A percentile compares a stretch with the other conserved stretches of the same genome.
These are phyloP conservation scores for Pichia gijzeniarum DNA, from an alignment of 805 yeast species.

Conservation along the genomic window DNA sequence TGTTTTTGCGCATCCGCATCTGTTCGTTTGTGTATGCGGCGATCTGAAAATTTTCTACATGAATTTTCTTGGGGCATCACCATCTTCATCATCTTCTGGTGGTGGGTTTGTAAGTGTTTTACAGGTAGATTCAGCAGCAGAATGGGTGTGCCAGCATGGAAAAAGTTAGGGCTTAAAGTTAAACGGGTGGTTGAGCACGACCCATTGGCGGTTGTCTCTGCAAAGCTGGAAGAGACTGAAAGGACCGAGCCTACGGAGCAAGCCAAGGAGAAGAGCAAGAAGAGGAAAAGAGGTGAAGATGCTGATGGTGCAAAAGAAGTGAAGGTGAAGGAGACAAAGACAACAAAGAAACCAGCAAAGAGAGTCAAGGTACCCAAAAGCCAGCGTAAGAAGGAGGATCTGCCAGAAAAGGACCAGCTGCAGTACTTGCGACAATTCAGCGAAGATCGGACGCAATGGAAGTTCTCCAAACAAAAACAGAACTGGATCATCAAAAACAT, in stretches of 20 bases:
- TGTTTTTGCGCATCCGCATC: too few relatives aligned
- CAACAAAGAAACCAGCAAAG: constrained; percentile 52
- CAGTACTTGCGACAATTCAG: constrained; percentile 54
- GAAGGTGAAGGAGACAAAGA: constrained; percentile 26
- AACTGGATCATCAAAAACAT: constrained; percentile 74
- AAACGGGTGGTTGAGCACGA: constrained; percentile 40
- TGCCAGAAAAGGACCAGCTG: constrained; percentile 72
- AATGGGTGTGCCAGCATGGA: constrained; percentile 69
- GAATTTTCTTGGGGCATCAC: too few relatives aligned
- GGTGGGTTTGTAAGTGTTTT: too few relatives aligned
- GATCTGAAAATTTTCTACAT: too few relatives aligned
- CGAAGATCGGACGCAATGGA: constrained; percentile 60
- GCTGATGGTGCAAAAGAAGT: too few relatives aligned
- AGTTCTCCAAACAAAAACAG: constrained; percentile 81
- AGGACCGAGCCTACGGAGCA: too few relatives aligned
- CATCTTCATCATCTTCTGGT: too few relatives aligned
- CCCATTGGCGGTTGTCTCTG: constrained; percentile 36
- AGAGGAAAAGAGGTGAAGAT: too few relatives aligned
- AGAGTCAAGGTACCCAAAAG: constrained; percentile 61
- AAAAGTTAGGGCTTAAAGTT: constrained; percentile 63
- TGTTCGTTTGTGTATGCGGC: too few relatives aligned
- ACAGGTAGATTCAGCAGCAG: neutral
- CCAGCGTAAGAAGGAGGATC: neutral
- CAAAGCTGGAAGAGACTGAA: constrained; percentile 17
- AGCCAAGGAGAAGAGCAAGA: too few relatives aligned